Conservation (phyloP, 257 asterid species). For the Vinca minor region DNA sequence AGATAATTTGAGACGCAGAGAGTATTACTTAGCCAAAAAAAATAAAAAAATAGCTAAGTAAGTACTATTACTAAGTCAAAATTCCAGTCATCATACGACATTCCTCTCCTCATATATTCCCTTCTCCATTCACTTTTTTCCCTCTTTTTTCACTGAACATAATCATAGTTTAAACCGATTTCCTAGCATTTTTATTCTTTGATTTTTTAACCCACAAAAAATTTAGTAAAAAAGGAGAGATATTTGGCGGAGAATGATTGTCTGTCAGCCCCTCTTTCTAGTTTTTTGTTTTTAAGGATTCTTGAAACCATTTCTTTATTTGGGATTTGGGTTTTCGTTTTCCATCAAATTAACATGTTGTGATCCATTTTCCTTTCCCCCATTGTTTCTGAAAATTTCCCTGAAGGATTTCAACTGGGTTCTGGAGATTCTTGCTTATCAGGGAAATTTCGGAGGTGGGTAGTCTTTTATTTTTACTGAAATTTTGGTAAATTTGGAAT, state of each 20-base stretch:
- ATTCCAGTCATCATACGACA: conserved; percentile 22
- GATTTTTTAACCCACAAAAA: conserved; percentile 8
- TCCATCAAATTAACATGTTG: conserved; percentile 6
- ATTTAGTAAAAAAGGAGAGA: conserved; percentile 8
- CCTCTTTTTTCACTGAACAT: conserved; percentile 5
- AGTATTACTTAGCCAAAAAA: neutral
- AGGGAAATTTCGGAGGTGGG: conserved; percentile 30
- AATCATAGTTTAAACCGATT: conserved; percentile 20
- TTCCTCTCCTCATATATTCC: conserved; percentile 6
- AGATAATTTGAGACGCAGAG: neutral
- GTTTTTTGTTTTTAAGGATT: conserved; percentile 11
- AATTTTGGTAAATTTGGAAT: too few relatives aligned
- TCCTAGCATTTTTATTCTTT: conserved; percentile 18
- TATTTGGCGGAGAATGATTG: conserved; percentile 35
- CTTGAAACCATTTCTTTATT: conserved; percentile 2
- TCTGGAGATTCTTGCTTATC: conserved; percentile 25
- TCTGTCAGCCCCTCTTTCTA: conserved; percentile 14
- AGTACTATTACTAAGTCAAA: conserved; percentile 18
- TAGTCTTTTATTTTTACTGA: conserved; percentile 2
- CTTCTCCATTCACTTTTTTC: too few relatives aligned
- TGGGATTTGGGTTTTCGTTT: conserved; percentile 11
- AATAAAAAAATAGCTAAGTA: neutral
- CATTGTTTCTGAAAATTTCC: conserved; percentile 27
- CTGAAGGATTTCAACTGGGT: conserved; percentile 22
- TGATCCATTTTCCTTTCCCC: neutral